A percentile compares a stretch with the other conserved stretches of the same genome.
These are phyloP conservation scores for Nemania sp. DNA, from an alignment of 2,329 filamentous ascomycete species.

Conservation along the genomic window DNA sequence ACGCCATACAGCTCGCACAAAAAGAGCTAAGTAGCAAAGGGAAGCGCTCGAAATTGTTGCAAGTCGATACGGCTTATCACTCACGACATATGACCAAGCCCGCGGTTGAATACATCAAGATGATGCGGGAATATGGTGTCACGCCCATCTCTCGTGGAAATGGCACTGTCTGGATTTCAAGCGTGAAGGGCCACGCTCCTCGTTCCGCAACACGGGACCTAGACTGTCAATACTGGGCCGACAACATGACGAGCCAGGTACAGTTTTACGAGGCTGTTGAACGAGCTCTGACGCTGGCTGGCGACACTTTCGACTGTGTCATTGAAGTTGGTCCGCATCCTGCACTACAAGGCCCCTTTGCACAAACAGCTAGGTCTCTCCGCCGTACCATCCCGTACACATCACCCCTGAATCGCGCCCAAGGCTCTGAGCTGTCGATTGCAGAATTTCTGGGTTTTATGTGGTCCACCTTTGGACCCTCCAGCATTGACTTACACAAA, in stretches of 20 bases:
- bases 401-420: constrained; percentile 28
- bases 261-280: constrained; percentile 43
- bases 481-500: constrained; percentile 20
- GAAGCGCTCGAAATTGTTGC: constrained; percentile 43
- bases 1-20: constrained; percentile 28
- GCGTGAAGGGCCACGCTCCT: constrained; percentile 40
- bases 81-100: constrained; percentile 50
- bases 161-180: constrained; percentile 45
- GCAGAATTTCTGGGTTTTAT: constrained; percentile 35
- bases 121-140: constrained; percentile 38
- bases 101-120: constrained; percentile 40
- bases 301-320: constrained; percentile 33
- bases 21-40: constrained; percentile 23
- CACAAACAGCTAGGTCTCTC: constrained; percentile 29
- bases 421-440: constrained; percentile 31
- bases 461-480: constrained; percentile 33
- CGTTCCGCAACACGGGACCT: constrained; percentile 28
- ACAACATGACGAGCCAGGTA: constrained; percentile 48
- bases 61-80: constrained; percentile 53
- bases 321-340: constrained; percentile 40
- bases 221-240: constrained; percentile 43
- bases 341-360: constrained; percentile 34
- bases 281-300: constrained; percentile 28
- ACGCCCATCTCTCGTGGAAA: constrained; percentile 29
- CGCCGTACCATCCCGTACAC: constrained; percentile 30